Percentiles rank a stretch among this genome's conserved stretches.
phyloP scores from a whole-genome alignment of 768 basidiomycete species.

The Brasilioporus rufonigricans region DNA sequence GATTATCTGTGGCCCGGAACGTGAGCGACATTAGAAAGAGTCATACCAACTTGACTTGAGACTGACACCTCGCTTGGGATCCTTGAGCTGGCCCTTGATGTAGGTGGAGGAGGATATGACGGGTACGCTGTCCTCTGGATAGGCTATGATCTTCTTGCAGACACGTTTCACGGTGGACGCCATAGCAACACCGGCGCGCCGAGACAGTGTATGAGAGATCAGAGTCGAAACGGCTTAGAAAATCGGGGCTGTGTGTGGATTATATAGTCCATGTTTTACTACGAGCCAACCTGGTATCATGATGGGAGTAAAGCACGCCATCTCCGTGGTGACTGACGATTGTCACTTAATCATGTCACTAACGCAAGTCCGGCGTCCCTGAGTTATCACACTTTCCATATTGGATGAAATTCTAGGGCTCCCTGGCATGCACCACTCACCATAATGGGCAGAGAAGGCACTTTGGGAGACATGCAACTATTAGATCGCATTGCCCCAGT shows the following conservation, averaged over 20 bases:
- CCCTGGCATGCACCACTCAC: background rate
- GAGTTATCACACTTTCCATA: background rate
- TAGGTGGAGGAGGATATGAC: constrained; percentile 61
- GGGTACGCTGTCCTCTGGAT: constrained; percentile 59
- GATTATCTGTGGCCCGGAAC: constrained; percentile 40
- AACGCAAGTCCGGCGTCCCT: background rate
- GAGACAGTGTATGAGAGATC: background rate
- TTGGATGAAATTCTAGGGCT: background rate
- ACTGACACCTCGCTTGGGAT: constrained; percentile 52
- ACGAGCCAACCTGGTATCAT: no score
- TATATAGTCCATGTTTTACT: no score
- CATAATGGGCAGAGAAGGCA: no score
- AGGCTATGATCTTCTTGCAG: constrained; percentile 56
- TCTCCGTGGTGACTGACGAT: constrained; percentile 1
- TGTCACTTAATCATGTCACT: background rate
- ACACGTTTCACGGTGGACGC: constrained; percentile 41
- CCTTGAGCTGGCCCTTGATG: constrained; percentile 36
- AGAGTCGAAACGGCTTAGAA: background rate
- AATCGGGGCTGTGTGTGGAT: background rate
- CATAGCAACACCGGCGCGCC: constrained; percentile 28
- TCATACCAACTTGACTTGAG: background rate
- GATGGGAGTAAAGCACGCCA: constrained; percentile 26
- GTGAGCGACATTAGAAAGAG: background rate
- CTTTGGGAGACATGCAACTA: no score
- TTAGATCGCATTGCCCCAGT: no score